Conservation (phyloP, 352 stramenopile species). For the Paralagenidium karlingii region DNA sequence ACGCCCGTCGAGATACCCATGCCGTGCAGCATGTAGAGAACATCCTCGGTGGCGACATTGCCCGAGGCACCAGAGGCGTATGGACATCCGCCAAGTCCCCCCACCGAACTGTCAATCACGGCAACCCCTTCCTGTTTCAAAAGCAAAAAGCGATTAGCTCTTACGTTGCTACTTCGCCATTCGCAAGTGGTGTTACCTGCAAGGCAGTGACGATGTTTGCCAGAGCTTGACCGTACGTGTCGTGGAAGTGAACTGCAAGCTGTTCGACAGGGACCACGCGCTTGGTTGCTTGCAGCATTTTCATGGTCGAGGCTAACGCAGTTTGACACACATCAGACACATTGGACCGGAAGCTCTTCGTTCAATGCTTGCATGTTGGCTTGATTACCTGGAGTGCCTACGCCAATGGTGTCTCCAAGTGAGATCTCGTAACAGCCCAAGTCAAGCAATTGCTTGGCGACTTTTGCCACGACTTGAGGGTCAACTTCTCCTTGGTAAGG, state of each 20-base stretch:
- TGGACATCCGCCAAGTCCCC: constrained; percentile 92
- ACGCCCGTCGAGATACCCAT: constrained; percentile 91
- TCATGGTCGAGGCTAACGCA: constrained; percentile 50
- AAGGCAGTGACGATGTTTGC: constrained; percentile 90
- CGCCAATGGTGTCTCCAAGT: constrained; percentile 89
- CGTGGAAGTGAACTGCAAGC: constrained; percentile 94
- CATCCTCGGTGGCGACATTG: constrained; percentile 96
- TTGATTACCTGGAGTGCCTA: constrained; percentile 72
- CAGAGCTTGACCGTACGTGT: constrained; percentile 95
- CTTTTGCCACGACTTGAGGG: constrained; percentile 67
- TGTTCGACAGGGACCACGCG: constrained; percentile 69
- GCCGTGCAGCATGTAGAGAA: constrained; percentile 96
- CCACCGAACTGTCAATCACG: constrained; percentile 92
- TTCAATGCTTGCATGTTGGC: too few relatives aligned
- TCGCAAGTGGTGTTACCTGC: too few relatives aligned
- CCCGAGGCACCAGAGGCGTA: constrained; percentile 93
- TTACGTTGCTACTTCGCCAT: too few relatives aligned
- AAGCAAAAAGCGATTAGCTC: too few relatives aligned
- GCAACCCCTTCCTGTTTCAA: constrained; percentile 82
- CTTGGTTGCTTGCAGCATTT: constrained; percentile 71
- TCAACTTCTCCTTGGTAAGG: constrained; percentile 89
- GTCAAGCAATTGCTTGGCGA: constrained; percentile 79
- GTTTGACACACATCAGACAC: constrained; percentile 2
- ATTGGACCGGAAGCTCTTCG: constrained; percentile 1
- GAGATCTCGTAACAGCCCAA: constrained; percentile 95